Base-by-base conservation (phyloP, 2,329 filamentous ascomycete species). In the Alternaria sp. region DNA sequence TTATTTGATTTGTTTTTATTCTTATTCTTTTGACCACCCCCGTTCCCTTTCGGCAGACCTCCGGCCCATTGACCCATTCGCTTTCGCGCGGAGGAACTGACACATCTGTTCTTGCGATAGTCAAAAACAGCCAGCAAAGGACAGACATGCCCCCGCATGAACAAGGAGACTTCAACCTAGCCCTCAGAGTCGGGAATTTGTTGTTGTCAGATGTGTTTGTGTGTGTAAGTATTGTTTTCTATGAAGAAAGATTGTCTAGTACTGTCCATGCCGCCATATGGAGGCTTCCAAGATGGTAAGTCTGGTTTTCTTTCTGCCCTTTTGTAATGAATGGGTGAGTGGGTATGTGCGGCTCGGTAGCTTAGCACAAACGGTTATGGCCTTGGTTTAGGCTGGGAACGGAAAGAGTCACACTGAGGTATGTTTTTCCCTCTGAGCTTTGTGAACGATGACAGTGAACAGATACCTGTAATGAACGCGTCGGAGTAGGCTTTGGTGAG, bases 141-240 rank as follows among this genome's bases (percentile, higher is more conserved):
- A 11, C 20, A 34, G 45, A 34, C 12, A 22, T 32, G 16, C 45
- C 20, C 30, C 18, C 28, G 12, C 30, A 49, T n/a, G 18, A 32
- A 49, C 46, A 34, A 25, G 11, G 28, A 34, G 20, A 34, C 46
- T 32, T 22, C 12, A 10, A 49, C 30, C 66, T 68, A 1, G 76
- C 83, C 40, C 82, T 81, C 3, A 80, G 69, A 7, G 61, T 57
- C 12, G 59, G 59, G 3, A 83, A 65, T 48, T 79, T 79, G 4
- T 66, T 68, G 54, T 81, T 79, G 48, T 72, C 72, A 3, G 64
- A 30, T 9, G 75, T 70, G 38, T 62, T 75, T 6, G 77, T 81
- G 55, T 71, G 70, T 36, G 16, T 84, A 80, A n/a, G 16, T 59
- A 12, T 41, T 41, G 9, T 16, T 43, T 43, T 25, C 11, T 6